phyloP scores from a whole-genome alignment of 1,139 yeast species.

The Diutina mesorugosa region DNA sequence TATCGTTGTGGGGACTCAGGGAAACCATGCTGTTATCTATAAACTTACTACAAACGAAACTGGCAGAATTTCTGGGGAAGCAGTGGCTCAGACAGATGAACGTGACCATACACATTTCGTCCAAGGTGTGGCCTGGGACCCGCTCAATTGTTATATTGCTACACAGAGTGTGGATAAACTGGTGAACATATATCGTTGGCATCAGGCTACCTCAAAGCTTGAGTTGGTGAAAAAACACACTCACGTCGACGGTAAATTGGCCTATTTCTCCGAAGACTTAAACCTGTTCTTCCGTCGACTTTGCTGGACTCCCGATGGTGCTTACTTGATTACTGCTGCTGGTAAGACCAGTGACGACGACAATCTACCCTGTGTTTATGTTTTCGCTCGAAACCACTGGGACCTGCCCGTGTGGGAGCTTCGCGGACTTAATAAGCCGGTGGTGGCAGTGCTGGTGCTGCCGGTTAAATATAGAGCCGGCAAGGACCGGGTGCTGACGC shows the following conservation, averaged over 20 bases:
- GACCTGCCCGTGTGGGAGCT: conserved; percentile 63
- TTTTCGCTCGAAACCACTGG: not conserved
- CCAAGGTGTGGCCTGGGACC: conserved; percentile 97
- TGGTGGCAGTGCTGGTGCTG: conserved; percentile 68
- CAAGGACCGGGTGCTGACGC: conserved; percentile 18
- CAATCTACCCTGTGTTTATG: not conserved
- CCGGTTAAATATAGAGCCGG: conserved; percentile 44
- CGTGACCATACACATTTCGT: conserved; percentile 73
- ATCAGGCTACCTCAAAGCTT: not conserved
- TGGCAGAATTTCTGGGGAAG: conserved; percentile 26
- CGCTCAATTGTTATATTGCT: conserved; percentile 58
- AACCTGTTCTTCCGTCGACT: conserved; percentile 84
- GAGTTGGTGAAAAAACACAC: not conserved
- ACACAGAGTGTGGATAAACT: conserved; percentile 88
- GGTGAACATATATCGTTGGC: conserved; percentile 41
- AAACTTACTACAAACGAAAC: conserved; percentile 21
- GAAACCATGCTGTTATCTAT: conserved; percentile 65
- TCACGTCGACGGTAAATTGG: conserved; percentile 9
- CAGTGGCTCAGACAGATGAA: conserved; percentile 41
- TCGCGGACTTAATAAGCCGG: conserved; percentile 74
- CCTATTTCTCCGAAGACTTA: conserved; percentile 73
- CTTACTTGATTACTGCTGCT: conserved; percentile 56
- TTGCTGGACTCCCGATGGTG: conserved; percentile 84
- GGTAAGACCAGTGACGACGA: not conserved
- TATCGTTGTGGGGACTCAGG: conserved; percentile 87